phyloP scores from a whole-genome alignment of 805 yeast genomes.

The Ogataea henricii region DNA sequence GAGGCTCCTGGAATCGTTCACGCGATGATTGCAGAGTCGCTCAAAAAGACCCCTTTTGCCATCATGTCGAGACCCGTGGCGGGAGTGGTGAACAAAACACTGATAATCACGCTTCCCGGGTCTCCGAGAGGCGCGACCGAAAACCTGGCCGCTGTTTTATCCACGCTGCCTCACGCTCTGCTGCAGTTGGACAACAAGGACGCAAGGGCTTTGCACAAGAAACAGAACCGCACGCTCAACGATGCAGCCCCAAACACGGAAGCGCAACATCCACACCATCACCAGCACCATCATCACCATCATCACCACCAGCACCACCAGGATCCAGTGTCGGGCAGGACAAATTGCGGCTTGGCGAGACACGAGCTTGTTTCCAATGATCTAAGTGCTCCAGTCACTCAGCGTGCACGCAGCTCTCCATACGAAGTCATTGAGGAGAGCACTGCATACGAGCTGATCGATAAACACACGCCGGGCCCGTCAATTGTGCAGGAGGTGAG shows the following conservation, averaged over 20 bases:
- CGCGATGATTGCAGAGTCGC: conserved; percentile 45
- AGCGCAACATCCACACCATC: conserved; percentile 17
- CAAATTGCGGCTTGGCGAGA: conserved; percentile 36
- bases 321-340: conserved; percentile 9
- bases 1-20: conserved; percentile 53
- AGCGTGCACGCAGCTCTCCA: conserved; percentile 49
- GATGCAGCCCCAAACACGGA: conserved; percentile 21
- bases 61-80: conserved; percentile 53
- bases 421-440: conserved; percentile 47
- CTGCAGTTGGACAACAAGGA: conserved; percentile 37
- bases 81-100: conserved; percentile 40
- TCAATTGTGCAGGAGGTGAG: conserved; percentile 22
- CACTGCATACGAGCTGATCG: conserved; percentile 41
- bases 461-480: conserved; percentile 36
- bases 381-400: conserved; percentile 39
- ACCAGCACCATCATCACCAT: conserved; percentile 18
- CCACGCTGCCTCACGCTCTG: conserved; percentile 46
- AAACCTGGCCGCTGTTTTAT: conserved; percentile 41
- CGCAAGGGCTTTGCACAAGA: conserved; percentile 44
- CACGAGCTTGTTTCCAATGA: conserved; percentile 41
- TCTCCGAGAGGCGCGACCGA: conserved; percentile 52
- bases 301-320: conserved; percentile 7
- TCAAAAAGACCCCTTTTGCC: conserved; percentile 48
- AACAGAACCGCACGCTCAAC: conserved; percentile 28
- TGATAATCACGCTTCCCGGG: conserved; percentile 53